Conservation (phyloP, 2,329 filamentous ascomycete genomes). For the Boeremia exigua region DNA sequence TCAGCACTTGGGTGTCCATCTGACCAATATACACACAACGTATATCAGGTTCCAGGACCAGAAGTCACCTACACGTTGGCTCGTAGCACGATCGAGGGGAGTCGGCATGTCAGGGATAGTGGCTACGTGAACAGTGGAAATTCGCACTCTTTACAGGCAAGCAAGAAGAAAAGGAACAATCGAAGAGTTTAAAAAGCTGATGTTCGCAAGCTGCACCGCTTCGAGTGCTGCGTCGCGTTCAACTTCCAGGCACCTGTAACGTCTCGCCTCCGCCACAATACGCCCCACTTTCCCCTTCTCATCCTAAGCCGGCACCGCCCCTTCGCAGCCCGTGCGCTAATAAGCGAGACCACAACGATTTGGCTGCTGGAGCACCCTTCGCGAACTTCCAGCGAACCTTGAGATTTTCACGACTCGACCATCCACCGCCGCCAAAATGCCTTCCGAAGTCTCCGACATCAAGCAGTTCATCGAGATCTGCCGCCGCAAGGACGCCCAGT, state of each 20-base stretch:
- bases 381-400: conserved; percentile 23
- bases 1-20: conserved; percentile 6
- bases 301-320: conserved; percentile 26
- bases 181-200: background rate
- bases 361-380: conserved; percentile 12
- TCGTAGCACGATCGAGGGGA: conserved; percentile 56
- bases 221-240: background rate
- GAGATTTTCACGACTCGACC: conserved; percentile 35
- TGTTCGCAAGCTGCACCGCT: conserved; percentile 11
- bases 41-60: conserved; percentile 31
- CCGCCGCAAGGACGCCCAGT: conserved; percentile 98
- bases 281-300: conserved; percentile 23
- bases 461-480: conserved; percentile 99
- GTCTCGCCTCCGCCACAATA: conserved; percentile 28
- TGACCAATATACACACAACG: conserved; percentile 24
- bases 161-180: background rate
- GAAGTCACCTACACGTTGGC: conserved; percentile 49
- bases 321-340: conserved; percentile 35
- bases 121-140: background rate
- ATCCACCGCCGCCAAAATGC: conserved; percentile 76
- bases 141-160: background rate
- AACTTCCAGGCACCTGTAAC: background rate
- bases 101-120: conserved; percentile 53
- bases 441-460: conserved; percentile 97
- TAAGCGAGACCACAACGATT: conserved; percentile 48